Base-by-base conservation (phyloP, 2,329 filamentous ascomycete species). In the Pseudogymnoascus verrucosus region DNA sequence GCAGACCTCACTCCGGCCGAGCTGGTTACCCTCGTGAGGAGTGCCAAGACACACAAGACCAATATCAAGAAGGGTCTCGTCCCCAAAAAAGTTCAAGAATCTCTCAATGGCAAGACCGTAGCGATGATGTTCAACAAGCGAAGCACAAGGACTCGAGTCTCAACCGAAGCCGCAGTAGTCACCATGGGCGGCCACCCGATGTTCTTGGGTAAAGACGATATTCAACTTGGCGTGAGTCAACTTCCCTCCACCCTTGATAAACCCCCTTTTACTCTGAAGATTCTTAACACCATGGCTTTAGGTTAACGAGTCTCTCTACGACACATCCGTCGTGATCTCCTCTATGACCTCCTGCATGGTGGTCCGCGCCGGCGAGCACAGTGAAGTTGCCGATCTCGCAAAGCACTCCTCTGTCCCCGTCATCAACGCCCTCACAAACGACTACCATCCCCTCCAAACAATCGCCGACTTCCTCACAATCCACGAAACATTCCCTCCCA, bases 91-190 rank as follows among this genome's bases (percentile, higher is more conserved):
- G 78, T 96, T 63, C 78, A 82, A 62, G 81, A 82, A 42, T 79
- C 84, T 10, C 78, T 99, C 67, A 77, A 83, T 0, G 90, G 91
- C 62, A 86, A 91, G 76, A 93, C 92, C 0, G 85, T 99, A 34
- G 93, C 95, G 68, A 89, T 99, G 87, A 91, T 96, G 82, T 99
- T 99, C 81, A 96, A 84, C 82, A 99, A 99, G 79, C 87, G 93
- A 69, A 96, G 90, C 71, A 99, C 95, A 11, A 86, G 95, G 65
- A 99, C 95, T 11, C 87, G 95, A 66, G 88, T 99, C 34, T 96
- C 92, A 1, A 97, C 93, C 1, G 95, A 99, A 79, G 89, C 89
- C 6, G 95, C 95, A 11, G 87, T 97, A 39, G 85, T 89, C n/a
- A 80, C 90, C 65, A 84, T 99, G 80, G 92, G 93, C 39, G 95